These are phyloP conservation scores for Pseudozyma tsukubaensis DNA, from an alignment of 1,284 basidiomycete genomes.

Conservation along the genomic window DNA sequence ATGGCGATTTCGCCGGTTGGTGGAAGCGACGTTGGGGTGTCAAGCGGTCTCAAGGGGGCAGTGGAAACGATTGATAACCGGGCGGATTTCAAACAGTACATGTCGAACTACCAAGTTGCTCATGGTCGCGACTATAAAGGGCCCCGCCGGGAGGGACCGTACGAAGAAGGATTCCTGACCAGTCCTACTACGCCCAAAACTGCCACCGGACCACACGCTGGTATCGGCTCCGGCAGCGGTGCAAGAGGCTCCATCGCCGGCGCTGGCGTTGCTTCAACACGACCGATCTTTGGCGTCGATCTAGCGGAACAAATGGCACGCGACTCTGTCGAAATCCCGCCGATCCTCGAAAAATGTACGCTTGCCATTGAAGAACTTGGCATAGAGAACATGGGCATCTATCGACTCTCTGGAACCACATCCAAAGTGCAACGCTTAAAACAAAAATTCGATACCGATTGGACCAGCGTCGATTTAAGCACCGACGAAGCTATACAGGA, in stretches of 20 bases:
- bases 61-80: constrained; percentile 93
- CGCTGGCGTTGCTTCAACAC: constrained; percentile 65
- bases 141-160: constrained; percentile 67
- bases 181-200: constrained; percentile 11
- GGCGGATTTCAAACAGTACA: constrained; percentile 92
- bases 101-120: constrained; percentile 93
- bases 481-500: constrained; percentile 74
- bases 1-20: constrained; percentile 81
- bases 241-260: not conserved
- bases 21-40: constrained; percentile 56
- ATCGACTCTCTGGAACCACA: constrained; percentile 90
- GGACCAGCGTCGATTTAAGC: constrained; percentile 61
- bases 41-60: constrained; percentile 80
- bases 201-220: not conserved
- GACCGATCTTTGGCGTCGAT: constrained; percentile 82
- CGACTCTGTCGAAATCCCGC: constrained; percentile 88
- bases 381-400: constrained; percentile 86
- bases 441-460: constrained; percentile 78
- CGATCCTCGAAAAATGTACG: constrained; percentile 88
- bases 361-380: constrained; percentile 83
- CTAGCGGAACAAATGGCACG: constrained; percentile 89
- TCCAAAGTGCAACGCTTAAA: constrained; percentile 87
- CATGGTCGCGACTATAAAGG: constrained; percentile 74
- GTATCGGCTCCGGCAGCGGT: not conserved
- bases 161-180: constrained; percentile 68